phyloP scores from a whole-genome alignment of 2,329 filamentous ascomycete species.

The Paraconiothyrium brasiliense region DNA sequence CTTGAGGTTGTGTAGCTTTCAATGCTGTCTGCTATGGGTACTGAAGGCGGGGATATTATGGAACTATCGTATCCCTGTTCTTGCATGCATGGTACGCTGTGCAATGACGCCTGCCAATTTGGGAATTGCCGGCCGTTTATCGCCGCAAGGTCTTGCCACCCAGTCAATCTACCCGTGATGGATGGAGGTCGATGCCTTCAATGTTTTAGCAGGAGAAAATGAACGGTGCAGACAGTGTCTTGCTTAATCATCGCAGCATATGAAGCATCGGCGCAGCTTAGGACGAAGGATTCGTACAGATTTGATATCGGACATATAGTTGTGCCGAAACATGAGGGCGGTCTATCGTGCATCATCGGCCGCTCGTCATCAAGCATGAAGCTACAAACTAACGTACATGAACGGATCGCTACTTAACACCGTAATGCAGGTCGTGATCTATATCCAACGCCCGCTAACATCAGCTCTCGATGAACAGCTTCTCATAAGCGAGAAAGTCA shows the following conservation, averaged over 20 bases:
- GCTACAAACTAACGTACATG: background rate
- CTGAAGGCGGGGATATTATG: background rate
- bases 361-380: background rate
- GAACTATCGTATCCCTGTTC: background rate
- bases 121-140: background rate
- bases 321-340: background rate
- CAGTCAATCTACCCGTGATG: too few species aligned
- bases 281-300: background rate
- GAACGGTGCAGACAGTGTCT: too few species aligned
- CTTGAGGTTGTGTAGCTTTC: background rate
- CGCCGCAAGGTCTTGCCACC: too few species aligned
- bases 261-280: background rate
- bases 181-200: too few species aligned
- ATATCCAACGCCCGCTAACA: constrained; percentile 11
- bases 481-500: background rate
- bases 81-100: background rate
- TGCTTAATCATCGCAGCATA: background rate
- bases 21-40: background rate
- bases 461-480: background rate
- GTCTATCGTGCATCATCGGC: background rate
- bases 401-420: background rate
- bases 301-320: background rate
- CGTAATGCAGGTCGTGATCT: background rate
- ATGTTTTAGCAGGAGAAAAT: too few species aligned
- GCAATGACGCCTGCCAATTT: constrained; percentile 1